Percentiles rank a stretch among this genome's conserved stretches.
These are phyloP conservation scores for Aspergillus cejpii DNA, from an alignment of 2,329 filamentous ascomycete species.

Conservation along the genomic window DNA sequence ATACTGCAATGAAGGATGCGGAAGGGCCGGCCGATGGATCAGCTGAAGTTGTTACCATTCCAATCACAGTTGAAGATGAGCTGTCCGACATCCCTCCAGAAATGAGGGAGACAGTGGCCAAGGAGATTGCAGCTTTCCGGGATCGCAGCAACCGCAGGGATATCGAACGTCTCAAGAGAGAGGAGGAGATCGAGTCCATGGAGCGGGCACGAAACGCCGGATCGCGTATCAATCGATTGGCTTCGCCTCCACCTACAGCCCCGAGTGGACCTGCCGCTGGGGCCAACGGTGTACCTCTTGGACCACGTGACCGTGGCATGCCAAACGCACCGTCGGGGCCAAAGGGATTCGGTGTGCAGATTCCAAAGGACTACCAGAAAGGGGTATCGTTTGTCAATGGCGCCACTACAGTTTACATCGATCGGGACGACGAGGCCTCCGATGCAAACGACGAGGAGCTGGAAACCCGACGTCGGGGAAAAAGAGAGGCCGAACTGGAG, in stretches of 20 bases:
- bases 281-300: conserved; percentile 69
- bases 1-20: conserved; percentile 61
- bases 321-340: conserved; percentile 70
- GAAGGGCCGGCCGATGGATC: conserved; percentile 53
- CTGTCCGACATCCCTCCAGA: conserved; percentile 91
- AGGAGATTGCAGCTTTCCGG: conserved; percentile 88
- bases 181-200: conserved; percentile 86
- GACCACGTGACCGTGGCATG: conserved; percentile 60
- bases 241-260: conserved; percentile 61
- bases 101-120: conserved; percentile 89
- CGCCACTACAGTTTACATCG: conserved; percentile 44
- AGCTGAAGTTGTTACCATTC: conserved; percentile 83
- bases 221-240: conserved; percentile 57
- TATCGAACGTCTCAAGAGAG: conserved; percentile 74
- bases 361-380: conserved; percentile 66
- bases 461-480: conserved; percentile 62
- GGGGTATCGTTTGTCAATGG: conserved; percentile 76
- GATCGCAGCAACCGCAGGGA: conserved; percentile 86
- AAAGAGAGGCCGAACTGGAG: conserved; percentile 67
- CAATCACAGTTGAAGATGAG: conserved; percentile 82
- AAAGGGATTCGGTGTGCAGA: conserved; percentile 55
- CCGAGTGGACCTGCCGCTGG: conserved; percentile 57
- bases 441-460: conserved; percentile 83
- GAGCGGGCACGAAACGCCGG: conserved; percentile 68
- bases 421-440: conserved; percentile 75